Evolutionary conservation across 306 rosid species (phyloP), one percentile per base, ranked within the genome.

Genomic region (Geum urbanum): DNA sequence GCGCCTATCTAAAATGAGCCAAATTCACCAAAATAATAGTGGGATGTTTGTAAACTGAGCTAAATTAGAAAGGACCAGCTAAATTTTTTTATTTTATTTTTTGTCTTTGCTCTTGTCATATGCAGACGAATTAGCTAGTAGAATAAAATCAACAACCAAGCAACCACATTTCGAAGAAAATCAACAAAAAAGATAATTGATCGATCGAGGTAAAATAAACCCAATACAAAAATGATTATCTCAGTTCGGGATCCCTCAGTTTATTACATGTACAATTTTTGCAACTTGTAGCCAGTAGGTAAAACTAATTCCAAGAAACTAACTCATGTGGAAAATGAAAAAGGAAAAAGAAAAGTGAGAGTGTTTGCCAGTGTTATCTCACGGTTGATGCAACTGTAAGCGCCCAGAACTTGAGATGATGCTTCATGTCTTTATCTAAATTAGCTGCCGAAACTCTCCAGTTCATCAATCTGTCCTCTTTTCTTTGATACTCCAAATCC

Each of bases 301-400:
- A 5, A 12, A 58, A 3, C 16, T 24, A 35, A 22, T 43, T 48
- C 50, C 68, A 48, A 22, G 27, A 22, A 55, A 56, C 10, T 24
- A 32, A 32, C 37, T 24, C 60, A 60, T 49, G 66, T 9, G 19
- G 24, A 62, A 61, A 35, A 0, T 11, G 24, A 18, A 41, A 70
- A 54, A 6, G 20, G 13, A 20, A 58, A 0, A 49, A 73, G 22
- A 18, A 15, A 18, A 5, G 11, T 5, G 52, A 59, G 27, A 13
- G 35, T 0, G 2, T 15, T 8, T 2, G 47, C 52, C 3, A 15
- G 48, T 70, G 73, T 83, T 79, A 86, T 81, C 82, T 83, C 8
- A 84, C 86, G 73, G 76, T 74, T 14, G 97, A 91, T 73, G 96
- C 96, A 78, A 92, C 95, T 3, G 84, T 71, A 51, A 78, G 90